Conservation (phyloP, 2,329 filamentous ascomycete genomes). For the Tricladium varicosporioides region DNA sequence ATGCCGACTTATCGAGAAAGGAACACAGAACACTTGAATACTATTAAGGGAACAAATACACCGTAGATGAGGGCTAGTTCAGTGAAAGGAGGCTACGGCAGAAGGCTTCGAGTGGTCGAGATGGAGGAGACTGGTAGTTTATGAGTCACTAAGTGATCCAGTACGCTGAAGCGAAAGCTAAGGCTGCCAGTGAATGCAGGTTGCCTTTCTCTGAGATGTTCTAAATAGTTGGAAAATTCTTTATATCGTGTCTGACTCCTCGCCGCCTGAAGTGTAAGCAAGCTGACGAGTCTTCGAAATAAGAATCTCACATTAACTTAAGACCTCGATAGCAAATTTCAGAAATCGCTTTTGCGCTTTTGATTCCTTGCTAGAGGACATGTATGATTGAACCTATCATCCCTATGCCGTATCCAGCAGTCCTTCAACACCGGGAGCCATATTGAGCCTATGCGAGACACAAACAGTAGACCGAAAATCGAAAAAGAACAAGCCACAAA, state of each 20-base stretch:
- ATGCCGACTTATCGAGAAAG: slow-evolving; percentile 15
- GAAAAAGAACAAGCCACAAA: neutral
- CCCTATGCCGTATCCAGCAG: neutral
- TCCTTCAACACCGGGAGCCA: neutral
- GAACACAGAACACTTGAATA: slow-evolving; percentile 4
- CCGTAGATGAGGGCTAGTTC: neutral
- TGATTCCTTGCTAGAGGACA: neutral
- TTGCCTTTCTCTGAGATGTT: neutral
- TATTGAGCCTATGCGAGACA: neutral
- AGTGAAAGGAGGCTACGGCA: neutral
- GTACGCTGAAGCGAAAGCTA: neutral
- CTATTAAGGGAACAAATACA: neutral
- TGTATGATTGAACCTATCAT: neutral
- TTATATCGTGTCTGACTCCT: neutral
- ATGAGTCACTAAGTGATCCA: too few species aligned
- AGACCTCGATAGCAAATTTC: too few species aligned
- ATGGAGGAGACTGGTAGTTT: too few species aligned
- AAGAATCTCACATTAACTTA: too few species aligned
- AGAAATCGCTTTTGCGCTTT: neutral
- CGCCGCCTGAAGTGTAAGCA: neutral
- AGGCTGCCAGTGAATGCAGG: neutral
- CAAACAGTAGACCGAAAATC: neutral
- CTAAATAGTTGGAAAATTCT: neutral
- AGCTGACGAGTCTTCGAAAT: too few species aligned
- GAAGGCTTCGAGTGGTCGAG: too few species aligned